Evolutionary conservation across 306 rosid genomes (phyloP), one percentile per base, ranked within the genome.

Genomic region (Luffa aegyptiaca): DNA sequence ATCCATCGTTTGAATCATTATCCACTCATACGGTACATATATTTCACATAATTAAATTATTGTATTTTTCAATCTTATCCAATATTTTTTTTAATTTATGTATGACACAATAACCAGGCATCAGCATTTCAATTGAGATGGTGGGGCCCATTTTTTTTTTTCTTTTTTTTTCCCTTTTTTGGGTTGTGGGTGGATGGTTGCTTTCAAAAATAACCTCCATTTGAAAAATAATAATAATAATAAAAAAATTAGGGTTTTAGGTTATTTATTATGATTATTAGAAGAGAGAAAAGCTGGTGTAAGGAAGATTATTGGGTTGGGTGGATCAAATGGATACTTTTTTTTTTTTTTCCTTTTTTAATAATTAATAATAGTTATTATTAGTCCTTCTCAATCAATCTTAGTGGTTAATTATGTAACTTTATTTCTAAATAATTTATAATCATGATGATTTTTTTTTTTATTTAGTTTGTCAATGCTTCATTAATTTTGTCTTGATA

Each of bases 1-100:
- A 35, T 44, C 36, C 0, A 46, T 36, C 57, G 64, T 52, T 14
- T 52, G 42, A 75, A 18, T 53, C 26, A 55, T 75, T 73, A 35
- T 75, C 79, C 64, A 75, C 64, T 72, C 78, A 26, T 86, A 81
- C 88, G 80, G 83, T 75, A 75, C 33, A 75, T 75, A 75, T 53
- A 75, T 36, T 48, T 75, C 76, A 74, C 78, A 52, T 2, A 72
- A 75, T 49, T 13, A n/a, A 69, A 69, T 20, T 20, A 69, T 69
- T 69, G 36, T 44, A 69, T 69, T 69, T 69, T 42, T 69, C 53
- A 44, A 75, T 75, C 16, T 51, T 52, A 52, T 75, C 63, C 48
- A 66, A 35, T 77, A 69, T 45, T 57, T 44, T 31, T 14, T 44
- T 69, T 13, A 17, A 45, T 39, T 58, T 52, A 51, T 75, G 79